phyloP scores from a whole-genome alignment of 768 basidiomycete genomes.

The Agaricus sinodeliciosus region DNA sequence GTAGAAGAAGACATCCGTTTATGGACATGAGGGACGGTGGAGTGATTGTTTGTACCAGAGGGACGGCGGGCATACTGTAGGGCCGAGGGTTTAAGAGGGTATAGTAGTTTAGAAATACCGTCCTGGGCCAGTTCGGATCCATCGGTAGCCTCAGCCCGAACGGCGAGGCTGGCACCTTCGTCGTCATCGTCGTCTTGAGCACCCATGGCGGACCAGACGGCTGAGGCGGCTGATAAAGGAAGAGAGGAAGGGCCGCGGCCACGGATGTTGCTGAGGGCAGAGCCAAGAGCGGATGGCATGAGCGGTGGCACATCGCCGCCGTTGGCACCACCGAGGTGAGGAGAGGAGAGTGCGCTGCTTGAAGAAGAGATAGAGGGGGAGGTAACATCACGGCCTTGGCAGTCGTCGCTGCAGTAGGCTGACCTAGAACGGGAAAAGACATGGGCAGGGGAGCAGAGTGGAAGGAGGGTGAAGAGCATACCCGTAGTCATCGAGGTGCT shows the following conservation, averaged over 20 bases:
- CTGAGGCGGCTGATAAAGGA: slow-evolving; percentile 60
- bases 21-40: slow-evolving; percentile 51
- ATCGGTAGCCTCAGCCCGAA: slow-evolving; percentile 31
- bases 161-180: slow-evolving; percentile 31
- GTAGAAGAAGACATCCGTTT: slow-evolving; percentile 41
- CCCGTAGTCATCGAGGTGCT: slow-evolving; percentile 57
- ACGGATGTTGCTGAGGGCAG: slow-evolving; percentile 39
- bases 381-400: slow-evolving; percentile 53
- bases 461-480: slow-evolving; percentile 27
- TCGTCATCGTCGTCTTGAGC: slow-evolving; percentile 57
- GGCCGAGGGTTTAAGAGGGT: slow-evolving; percentile 33
- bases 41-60: slow-evolving; percentile 63
- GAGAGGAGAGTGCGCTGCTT: slow-evolving; percentile 66
- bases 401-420: slow-evolving; percentile 67
- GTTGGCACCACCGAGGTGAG: slow-evolving; percentile 43
- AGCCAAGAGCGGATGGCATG: slow-evolving; percentile 59
- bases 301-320: slow-evolving; percentile 63
- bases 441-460: slow-evolving; percentile 7
- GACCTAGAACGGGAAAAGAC: slow-evolving; percentile 31
- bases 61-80: slow-evolving; percentile 65
- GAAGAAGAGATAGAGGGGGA: slow-evolving; percentile 64
- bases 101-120: slow-evolving; percentile 36
- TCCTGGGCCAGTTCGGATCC: slow-evolving; percentile 33
- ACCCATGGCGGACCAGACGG: slow-evolving; percentile 46
- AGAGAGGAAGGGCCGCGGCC: slow-evolving; percentile 43